Evolutionary conservation across 768 basidiomycete genomes (phyloP).

Genomic region (Megacollybia marginata): DNA sequence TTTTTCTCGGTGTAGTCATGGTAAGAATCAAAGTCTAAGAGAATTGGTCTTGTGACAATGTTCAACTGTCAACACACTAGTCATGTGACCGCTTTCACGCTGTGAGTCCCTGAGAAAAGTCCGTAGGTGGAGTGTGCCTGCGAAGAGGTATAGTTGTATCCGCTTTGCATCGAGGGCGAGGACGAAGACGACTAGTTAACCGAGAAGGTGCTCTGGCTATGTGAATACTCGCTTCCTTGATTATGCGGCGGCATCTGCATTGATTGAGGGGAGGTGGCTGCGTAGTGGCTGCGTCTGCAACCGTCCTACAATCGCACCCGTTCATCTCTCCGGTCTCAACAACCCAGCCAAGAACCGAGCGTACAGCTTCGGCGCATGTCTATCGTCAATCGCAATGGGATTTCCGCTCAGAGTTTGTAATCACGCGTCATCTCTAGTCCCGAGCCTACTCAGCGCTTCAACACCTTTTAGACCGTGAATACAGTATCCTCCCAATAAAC

Average conservation of each 20-base stretch:
- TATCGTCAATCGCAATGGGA: constrained; percentile 73
- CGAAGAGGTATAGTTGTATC: constrained; percentile 10
- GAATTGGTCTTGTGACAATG: too few relatives aligned
- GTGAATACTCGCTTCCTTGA: not conserved
- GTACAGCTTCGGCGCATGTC: constrained; percentile 74
- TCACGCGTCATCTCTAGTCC: too few relatives aligned
- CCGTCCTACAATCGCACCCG: constrained; percentile 48
- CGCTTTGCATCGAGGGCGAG: constrained; percentile 12
- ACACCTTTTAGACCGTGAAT: too few relatives aligned
- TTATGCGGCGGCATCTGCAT: constrained; percentile 4
- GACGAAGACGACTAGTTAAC: constrained; percentile 8
- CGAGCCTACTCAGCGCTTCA: too few relatives aligned
- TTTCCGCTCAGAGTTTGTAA: constrained; percentile 63
- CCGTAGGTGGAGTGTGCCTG: constrained; percentile 23
- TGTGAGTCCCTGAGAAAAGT: too few relatives aligned
- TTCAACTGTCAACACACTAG: too few relatives aligned
- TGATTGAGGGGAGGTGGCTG: constrained; percentile 38
- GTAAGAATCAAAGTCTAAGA: too few relatives aligned
- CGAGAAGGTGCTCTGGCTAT: too few relatives aligned
- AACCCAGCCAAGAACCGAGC: constrained; percentile 74
- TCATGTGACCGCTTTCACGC: too few relatives aligned
- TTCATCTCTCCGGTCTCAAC: constrained; percentile 56
- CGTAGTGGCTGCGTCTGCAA: constrained; percentile 43
- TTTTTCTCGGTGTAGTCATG: too few relatives aligned
- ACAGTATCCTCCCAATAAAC: too few relatives aligned